Conservation (phyloP, 2,329 filamentous ascomycete species). For the Pseudogymnoascus sp. region DNA sequence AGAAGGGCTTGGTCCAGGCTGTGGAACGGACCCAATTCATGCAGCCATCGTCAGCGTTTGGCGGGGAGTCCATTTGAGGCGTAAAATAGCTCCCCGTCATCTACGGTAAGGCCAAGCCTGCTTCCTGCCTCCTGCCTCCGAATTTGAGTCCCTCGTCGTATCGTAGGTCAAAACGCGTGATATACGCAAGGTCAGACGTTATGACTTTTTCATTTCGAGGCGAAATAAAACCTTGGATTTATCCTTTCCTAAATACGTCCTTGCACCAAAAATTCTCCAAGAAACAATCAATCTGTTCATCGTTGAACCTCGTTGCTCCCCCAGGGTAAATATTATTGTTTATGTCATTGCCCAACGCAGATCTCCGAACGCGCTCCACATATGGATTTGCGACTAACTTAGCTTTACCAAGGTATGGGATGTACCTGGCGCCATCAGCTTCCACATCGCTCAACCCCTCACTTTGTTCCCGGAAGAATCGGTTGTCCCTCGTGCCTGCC, state of each 20-base stretch:
- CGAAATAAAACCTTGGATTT: background rate
- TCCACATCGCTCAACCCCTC: conserved; percentile 2
- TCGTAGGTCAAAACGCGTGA: background rate
- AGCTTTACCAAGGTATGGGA: conserved; percentile 1
- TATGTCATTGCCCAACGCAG: conserved; percentile 6
- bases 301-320: background rate
- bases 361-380: conserved; percentile 5
- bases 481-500: conserved; percentile 6
- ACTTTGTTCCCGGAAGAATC: conserved; percentile 5
- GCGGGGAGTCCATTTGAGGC: background rate
- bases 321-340: background rate
- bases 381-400: conserved; percentile 6
- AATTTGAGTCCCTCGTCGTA: background rate
- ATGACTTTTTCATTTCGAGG: background rate
- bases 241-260: background rate
- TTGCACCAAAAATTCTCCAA: background rate
- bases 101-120: background rate
- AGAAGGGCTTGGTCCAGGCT: conserved; percentile 6
- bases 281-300: background rate
- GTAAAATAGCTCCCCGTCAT: background rate
- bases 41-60: conserved; percentile 1
- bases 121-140: background rate
- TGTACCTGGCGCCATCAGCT: conserved; percentile 5
- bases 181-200: background rate
- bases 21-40: background rate